Base-by-base conservation (phyloP, 805 yeast genomes). In the Wickerhamiella lipophila region DNA sequence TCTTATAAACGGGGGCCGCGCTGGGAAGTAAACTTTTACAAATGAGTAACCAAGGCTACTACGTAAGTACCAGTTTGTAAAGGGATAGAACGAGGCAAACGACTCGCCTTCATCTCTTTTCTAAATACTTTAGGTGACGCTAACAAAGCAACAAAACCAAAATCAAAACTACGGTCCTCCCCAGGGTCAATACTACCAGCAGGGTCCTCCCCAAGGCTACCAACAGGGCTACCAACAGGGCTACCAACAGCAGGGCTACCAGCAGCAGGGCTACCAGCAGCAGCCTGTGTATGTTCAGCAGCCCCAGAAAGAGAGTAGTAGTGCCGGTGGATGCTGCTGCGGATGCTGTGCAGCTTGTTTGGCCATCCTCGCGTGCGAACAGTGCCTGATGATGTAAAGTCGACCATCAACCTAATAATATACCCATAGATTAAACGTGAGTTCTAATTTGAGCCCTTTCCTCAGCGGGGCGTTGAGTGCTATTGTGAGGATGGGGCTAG, bases 281-380 rank as follows among this genome's bases (percentile, higher is more conserved):
- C 66, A 63, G 59, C 66, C 66, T 8, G 62, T 61, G 18, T 64
- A 64, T 48, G 66, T 60, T 11, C 66, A 62, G 50, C 60, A 57
- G 50, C 62, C 54, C 39, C 61, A 46, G 21, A 53, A 55, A 38
- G 47, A 50, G 16, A 44, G 58, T 42, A 42, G 51, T 30, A 55
- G 56, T 16, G 56, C 58, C 30, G 26, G 26, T 23, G 59, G 56
- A 18, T 60, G 62, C 34, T 60, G 55, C 51, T 58, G 60, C 39
- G 58, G 53, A 2, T 58, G 59, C 43, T 53, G 53, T 52, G 52
- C 49, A 13, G 47, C 46, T 32, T 50, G 53, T 49, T 47, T 47
- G 21, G 53, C 53, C 8, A 30, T 47, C 13, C 35, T 47, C 16
- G 50, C 50, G 15, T 50, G 50, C 42, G 49, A 50, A 42, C 50